Percentiles rank a stretch among this genome's conserved stretches.
Conservation (phyloP, 352 stramenopile genomes). For the Phytophthora colocasiae region DNA sequence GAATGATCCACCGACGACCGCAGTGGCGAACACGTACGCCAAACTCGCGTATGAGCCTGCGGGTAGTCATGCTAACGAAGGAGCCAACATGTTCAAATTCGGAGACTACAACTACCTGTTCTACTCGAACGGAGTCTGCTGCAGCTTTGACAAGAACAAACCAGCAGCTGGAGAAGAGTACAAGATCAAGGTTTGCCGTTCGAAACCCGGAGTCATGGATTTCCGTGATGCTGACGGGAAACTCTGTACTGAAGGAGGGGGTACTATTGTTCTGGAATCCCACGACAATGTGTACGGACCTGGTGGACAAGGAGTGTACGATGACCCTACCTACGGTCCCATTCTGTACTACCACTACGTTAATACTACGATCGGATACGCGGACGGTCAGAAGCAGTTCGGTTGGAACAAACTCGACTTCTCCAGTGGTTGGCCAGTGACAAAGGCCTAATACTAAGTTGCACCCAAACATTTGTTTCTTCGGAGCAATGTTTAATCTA, state of each 20-base stretch:
- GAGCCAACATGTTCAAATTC: constrained; percentile 35
- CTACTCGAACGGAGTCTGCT: constrained; percentile 36
- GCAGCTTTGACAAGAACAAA: constrained; percentile 25
- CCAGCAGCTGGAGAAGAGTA: constrained; percentile 27
- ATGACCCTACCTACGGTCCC: constrained; percentile 21
- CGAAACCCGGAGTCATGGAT: constrained; percentile 29
- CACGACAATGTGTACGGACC: constrained; percentile 27
- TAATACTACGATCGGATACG: constrained; percentile 49
- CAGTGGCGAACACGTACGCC: constrained; percentile 10
- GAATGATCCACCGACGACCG: constrained; percentile 13
- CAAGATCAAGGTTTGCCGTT: constrained; percentile 37
- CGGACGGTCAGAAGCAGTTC: constrained; percentile 55
- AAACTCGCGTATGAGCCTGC: constrained; percentile 31
- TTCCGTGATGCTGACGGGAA: constrained; percentile 27
- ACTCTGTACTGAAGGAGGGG: constrained; percentile 24
- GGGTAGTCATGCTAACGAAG: constrained; percentile 25
- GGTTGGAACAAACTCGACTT: constrained; percentile 69
- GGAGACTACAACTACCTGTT: constrained; percentile 38
- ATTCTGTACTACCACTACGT: constrained; percentile 41
- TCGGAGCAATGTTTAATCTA: too few relatives aligned
- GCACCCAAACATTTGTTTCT: too few relatives aligned
- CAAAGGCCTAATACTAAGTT: not conserved
- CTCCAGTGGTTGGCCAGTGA: constrained; percentile 34
- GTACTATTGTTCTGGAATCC: constrained; percentile 22
- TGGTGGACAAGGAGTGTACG: constrained; percentile 16